Base-by-base conservation (phyloP, 2,329 filamentous ascomycete species). In the Blastomyces gilchristii region DNA sequence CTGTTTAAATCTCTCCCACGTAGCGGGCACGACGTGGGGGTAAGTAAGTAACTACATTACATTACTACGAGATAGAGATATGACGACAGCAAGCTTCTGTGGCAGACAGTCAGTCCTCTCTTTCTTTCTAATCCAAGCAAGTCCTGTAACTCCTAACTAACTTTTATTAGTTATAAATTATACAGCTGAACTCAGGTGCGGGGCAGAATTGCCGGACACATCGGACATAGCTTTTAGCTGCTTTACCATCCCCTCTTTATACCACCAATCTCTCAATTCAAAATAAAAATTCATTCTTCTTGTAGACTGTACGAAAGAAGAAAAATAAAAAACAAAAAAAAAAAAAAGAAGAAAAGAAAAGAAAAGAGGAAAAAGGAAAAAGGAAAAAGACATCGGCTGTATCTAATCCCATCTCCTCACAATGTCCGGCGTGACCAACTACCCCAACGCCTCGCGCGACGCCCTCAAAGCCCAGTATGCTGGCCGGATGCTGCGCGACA, bases 401-500 rank as follows among this genome's bases (percentile, higher is more conserved):
- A 47, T 34, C 2, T 22, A 22, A 22, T 22, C 18, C 4, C 11
- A 37, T 25, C 49, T 50, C 49, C 49, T 50, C 11, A 57, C 43
- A 50, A 63, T 67, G 64, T 62, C 66, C 11, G 63, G 66, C 22
- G 65, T 66, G n/a, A 61, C 53, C 14, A 65, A 65, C 47, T 67
- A 66, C 50, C 65, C 64, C 34, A 63, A 67, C 62, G 64, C 63
- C 34, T 63, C 61, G 3, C 45, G 57, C 9, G 63, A 50, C 37
- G 63, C 61, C 18, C 63, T 68, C 60, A 65, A 64, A 57, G 61
- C 64, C 25, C 65, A 65, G 58, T 87, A 82, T 70, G 76, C 89
- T 31, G 86, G 86, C 63, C 82, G 83, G 67, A 78, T 76, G 1
- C 77, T 91, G 18, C 71, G 78, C 58, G 79, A 86, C 53, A 76